These are phyloP conservation scores for Pelagophyceae sp. DNA, from an alignment of 352 stramenopile genomes.

Conservation along the genomic window DNA sequence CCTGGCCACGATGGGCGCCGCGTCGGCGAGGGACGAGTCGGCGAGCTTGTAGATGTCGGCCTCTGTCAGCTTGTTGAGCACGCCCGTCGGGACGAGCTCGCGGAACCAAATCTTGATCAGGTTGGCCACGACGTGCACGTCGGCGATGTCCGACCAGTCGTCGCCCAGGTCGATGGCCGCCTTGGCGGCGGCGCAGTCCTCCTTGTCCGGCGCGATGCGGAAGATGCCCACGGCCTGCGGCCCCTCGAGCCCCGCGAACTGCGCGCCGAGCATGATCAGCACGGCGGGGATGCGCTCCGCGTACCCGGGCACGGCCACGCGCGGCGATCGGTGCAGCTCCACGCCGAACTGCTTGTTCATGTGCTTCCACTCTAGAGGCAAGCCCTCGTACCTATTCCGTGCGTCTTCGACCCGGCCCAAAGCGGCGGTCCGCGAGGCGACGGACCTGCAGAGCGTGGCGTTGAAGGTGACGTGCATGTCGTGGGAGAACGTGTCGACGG, in stretches of 20 bases:
- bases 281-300: slow-evolving; percentile 62
- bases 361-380: slow-evolving; percentile 52
- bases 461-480: slow-evolving; percentile 66
- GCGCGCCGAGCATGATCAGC: slow-evolving; percentile 60
- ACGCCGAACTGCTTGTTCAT: slow-evolving; percentile 65
- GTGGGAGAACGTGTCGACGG: slow-evolving; percentile 45
- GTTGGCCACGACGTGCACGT: slow-evolving; percentile 65
- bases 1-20: slow-evolving; percentile 42
- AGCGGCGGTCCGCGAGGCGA: background rate
- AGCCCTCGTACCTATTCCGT: slow-evolving; percentile 64
- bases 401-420: too few relatives aligned
- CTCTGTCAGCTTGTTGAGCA: slow-evolving; percentile 60
- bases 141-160: slow-evolving; percentile 17
- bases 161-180: background rate
- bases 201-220: slow-evolving; percentile 57
- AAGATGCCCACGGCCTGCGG: slow-evolving; percentile 58
- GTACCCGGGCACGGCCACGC: slow-evolving; percentile 52
- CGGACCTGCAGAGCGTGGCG: slow-evolving; percentile 35
- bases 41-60: slow-evolving; percentile 53
- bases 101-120: slow-evolving; percentile 74
- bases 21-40: slow-evolving; percentile 33
- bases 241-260: slow-evolving; percentile 48
- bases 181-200: slow-evolving; percentile 45
- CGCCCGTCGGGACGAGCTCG: slow-evolving; percentile 52
- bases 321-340: slow-evolving; percentile 51